Conservation (phyloP, 2,329 filamentous ascomycete species). For the Trichoderma hamatum region DNA sequence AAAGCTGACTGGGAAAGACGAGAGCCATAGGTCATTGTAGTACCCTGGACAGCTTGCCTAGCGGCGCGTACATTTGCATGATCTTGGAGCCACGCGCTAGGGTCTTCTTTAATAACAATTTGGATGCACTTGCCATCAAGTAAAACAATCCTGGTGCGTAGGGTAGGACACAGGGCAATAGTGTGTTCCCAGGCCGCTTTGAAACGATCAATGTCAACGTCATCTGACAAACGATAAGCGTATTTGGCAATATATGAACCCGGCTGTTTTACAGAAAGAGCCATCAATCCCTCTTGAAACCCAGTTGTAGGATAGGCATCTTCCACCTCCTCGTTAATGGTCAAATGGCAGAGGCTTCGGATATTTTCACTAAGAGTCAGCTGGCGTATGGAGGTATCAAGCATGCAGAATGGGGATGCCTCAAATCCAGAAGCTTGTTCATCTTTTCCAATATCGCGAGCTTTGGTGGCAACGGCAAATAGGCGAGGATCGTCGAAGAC, state of each 20-base stretch:
- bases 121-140: constrained; percentile 3
- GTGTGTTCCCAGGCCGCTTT: constrained; percentile 28
- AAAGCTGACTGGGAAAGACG: neutral
- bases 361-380: neutral
- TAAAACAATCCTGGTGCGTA: constrained; percentile 30
- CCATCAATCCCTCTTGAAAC: constrained; percentile 30
- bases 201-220: constrained; percentile 14
- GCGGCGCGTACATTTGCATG: neutral
- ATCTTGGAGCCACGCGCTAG: neutral
- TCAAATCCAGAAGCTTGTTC: neutral
- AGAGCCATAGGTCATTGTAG: constrained; percentile 22
- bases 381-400: neutral
- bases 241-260: constrained; percentile 25
- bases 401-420: constrained; percentile 3
- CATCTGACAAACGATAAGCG: neutral
- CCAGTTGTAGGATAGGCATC: constrained; percentile 29
- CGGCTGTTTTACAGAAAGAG: constrained; percentile 26
- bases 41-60: neutral
- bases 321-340: neutral
- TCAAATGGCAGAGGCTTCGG: neutral
- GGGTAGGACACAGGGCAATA: neutral
- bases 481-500: constrained; percentile 29
- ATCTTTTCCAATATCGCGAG: constrained; percentile 4
- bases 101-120: neutral
- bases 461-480: constrained; percentile 8